A percentile compares a stretch with the other conserved stretches of the same genome.
Evolutionary conservation across 352 stramenopile species (phyloP).

Genomic region (Discostella stelligera): DNA sequence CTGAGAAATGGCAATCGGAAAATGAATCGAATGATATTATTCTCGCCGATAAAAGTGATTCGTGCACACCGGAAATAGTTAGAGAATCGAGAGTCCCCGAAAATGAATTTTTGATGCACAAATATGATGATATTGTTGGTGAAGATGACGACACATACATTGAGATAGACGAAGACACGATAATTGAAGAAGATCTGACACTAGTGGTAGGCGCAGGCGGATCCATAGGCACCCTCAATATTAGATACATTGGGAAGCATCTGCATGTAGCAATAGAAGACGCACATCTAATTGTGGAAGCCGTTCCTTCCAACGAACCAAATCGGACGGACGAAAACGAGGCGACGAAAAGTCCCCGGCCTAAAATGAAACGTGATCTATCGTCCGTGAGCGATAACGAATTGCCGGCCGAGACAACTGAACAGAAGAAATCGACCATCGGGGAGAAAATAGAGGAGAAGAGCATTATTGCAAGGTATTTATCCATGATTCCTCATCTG

Average conservation of each 20-base stretch:
- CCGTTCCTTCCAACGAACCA: constrained; percentile 32
- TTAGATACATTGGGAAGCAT: constrained; percentile 66
- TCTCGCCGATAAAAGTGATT: constrained; percentile 20
- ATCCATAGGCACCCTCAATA: constrained; percentile 69
- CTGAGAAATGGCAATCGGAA: constrained; percentile 5
- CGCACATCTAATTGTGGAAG: constrained; percentile 72
- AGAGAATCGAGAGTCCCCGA: neutral
- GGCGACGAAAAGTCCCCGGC: constrained; percentile 11
- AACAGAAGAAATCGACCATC: constrained; percentile 43
- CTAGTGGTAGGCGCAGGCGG: constrained; percentile 66
- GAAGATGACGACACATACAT: constrained; percentile 26
- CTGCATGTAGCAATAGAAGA: constrained; percentile 78
- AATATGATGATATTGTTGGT: constrained; percentile 12
- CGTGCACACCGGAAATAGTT: constrained; percentile 20
- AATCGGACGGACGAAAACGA: constrained; percentile 18
- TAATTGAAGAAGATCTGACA: constrained; percentile 48
- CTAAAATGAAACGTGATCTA: constrained; percentile 32
- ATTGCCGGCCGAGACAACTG: neutral
- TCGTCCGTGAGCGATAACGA: constrained; percentile 33
- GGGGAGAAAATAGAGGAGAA: constrained; percentile 70
- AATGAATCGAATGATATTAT: constrained; percentile 9
- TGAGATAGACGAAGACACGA: constrained; percentile 55
- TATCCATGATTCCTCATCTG: constrained; percentile 73
- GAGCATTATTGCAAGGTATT: constrained; percentile 54
- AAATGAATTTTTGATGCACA: neutral